phyloP scores from a whole-genome alignment of 768 basidiomycete species.

The Saitozyma sp. region DNA sequence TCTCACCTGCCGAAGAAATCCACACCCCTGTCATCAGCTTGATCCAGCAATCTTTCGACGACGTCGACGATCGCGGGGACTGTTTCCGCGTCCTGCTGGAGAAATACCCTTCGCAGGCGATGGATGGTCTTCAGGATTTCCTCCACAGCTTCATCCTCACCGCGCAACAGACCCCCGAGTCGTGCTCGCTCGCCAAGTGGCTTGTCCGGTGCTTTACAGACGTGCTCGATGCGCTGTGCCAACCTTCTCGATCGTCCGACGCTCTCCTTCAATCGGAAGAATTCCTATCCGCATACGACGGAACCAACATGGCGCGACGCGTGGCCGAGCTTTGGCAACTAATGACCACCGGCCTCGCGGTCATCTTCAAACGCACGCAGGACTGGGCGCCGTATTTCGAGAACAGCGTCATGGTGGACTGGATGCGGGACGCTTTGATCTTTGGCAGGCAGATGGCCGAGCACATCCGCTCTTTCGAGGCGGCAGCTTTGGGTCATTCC shows the following conservation, averaged over 20 bases:
- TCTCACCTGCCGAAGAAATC: slow-evolving; percentile 77
- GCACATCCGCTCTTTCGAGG: slow-evolving; percentile 76
- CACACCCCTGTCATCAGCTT: slow-evolving; percentile 74
- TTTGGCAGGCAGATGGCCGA: slow-evolving; percentile 83
- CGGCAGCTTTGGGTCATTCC: slow-evolving; percentile 58
- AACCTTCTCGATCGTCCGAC: slow-evolving; percentile 58
- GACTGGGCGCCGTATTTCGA: slow-evolving; percentile 79
- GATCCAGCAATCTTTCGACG: slow-evolving; percentile 82
- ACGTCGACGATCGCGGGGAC: slow-evolving; percentile 76
- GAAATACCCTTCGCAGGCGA: slow-evolving; percentile 64
- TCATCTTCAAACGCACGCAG: slow-evolving; percentile 82
- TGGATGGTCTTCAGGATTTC: slow-evolving; percentile 71
- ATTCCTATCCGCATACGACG: slow-evolving; percentile 43
- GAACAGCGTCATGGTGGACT: slow-evolving; percentile 80
- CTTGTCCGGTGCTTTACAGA: slow-evolving; percentile 91
- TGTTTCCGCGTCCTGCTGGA: slow-evolving; percentile 78
- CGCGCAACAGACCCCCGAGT: slow-evolving; percentile 71
- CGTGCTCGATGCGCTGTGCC: slow-evolving; percentile 81
- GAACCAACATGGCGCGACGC: slow-evolving; percentile 56
- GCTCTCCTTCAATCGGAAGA: slow-evolving; percentile 61
- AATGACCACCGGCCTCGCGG: slow-evolving; percentile 74
- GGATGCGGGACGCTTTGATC: slow-evolving; percentile 98
- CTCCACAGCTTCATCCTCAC: slow-evolving; percentile 66
- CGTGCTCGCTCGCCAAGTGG: slow-evolving; percentile 81
- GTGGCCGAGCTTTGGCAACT: slow-evolving; percentile 75